Evolutionary conservation across 345 rosid species (phyloP).

Genomic region (Hibiscus tridactylites): DNA sequence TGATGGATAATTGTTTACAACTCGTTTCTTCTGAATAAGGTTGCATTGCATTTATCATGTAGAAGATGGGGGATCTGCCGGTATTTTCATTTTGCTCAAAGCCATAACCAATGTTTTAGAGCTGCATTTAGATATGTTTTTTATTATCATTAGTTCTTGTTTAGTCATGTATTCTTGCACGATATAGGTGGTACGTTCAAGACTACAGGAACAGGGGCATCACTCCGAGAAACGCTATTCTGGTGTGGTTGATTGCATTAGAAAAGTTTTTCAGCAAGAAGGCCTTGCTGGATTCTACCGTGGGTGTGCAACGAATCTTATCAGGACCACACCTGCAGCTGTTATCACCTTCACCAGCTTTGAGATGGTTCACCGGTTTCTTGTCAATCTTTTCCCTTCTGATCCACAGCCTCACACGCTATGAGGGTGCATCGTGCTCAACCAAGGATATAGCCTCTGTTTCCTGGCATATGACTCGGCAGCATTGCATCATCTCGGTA

Average conservation of each 20-base stretch:
- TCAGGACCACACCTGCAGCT: conserved; percentile 88
- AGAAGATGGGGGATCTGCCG: neutral
- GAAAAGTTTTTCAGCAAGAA: conserved; percentile 58
- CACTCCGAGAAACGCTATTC: conserved; percentile 68
- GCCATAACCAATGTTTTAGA: neutral
- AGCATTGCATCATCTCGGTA: neutral
- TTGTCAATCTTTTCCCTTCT: conserved; percentile 42
- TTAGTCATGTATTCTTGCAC: neutral
- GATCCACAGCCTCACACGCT: conserved; percentile 39
- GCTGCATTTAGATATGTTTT: neutral
- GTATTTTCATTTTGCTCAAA: neutral
- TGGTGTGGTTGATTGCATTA: conserved; percentile 62
- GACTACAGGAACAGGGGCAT: conserved; percentile 88
- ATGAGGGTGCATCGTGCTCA: conserved; percentile 16
- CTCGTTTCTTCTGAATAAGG: neutral
- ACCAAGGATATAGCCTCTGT: neutral
- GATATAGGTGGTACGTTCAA: conserved; percentile 67
- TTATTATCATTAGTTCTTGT: neutral
- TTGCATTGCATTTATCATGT: neutral
- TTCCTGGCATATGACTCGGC: neutral
- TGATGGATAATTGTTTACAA: neutral
- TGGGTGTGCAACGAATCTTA: conserved; percentile 82
- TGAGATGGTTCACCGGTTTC: conserved; percentile 80
- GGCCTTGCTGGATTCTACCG: conserved; percentile 78
- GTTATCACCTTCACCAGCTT: conserved; percentile 94